A percentile compares a stretch with the other conserved stretches of the same genome.
Conservation (phyloP, 192 early-diverging fungal genomes). For the Entophlyctis luteolus region DNA sequence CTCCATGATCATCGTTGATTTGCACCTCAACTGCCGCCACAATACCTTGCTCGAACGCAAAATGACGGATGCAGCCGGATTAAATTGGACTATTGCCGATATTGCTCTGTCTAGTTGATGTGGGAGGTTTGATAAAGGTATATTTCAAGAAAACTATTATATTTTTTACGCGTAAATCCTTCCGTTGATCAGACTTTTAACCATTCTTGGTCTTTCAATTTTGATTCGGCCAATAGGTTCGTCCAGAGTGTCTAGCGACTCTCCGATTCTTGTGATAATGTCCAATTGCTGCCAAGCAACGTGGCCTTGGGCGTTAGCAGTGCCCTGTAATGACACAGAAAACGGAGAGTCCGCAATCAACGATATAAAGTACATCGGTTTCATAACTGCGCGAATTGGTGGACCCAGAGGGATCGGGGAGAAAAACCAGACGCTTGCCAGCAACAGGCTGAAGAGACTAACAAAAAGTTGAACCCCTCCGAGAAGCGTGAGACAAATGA, state of each 20-base stretch:
- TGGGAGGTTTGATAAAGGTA: no score
- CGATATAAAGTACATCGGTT: slow-evolving; percentile 21
- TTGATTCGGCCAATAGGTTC: slow-evolving; percentile 6
- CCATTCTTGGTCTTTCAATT: slow-evolving; percentile 1
- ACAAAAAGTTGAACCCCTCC: background rate
- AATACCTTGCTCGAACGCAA: no score
- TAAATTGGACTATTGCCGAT: no score
- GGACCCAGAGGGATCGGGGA: background rate
- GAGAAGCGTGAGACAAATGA: background rate
- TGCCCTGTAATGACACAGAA: slow-evolving; percentile 11
- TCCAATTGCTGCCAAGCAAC: slow-evolving; percentile 24
- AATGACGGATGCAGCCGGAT: no score
- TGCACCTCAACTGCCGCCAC: no score
- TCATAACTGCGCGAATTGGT: slow-evolving; percentile 1
- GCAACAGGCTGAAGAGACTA: background rate
- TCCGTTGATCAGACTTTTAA: slow-evolving; percentile 1
- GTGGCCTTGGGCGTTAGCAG: slow-evolving; percentile 18
- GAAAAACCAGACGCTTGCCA: slow-evolving; percentile 8
- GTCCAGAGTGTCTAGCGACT: slow-evolving; percentile 16
- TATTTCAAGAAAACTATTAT: no score
- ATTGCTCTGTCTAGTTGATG: no score
- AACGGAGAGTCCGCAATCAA: slow-evolving; percentile 14
- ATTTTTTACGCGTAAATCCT: slow-evolving; percentile 10
- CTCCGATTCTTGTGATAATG: slow-evolving; percentile 12
- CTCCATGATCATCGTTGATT: no score